Base-by-base conservation (phyloP, 2,329 filamentous ascomycete species). In the Pestalotiopsis sp. region DNA sequence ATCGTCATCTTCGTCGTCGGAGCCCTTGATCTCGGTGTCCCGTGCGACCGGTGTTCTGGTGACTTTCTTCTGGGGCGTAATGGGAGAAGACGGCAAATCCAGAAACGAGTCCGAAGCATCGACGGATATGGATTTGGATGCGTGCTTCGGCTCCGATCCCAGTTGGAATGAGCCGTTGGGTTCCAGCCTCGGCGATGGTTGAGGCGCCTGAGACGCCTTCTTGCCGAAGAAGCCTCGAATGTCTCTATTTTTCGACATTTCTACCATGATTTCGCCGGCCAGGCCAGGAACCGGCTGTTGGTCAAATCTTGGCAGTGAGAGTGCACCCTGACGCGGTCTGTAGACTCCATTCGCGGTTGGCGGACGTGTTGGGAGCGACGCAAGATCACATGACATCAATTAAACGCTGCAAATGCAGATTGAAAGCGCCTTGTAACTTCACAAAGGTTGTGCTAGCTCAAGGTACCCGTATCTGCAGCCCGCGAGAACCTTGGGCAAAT, bases 1-100 rank as follows among this genome's bases (percentile, higher is more conserved):
- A 63, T 87, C 87, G 12, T 86, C 86, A 31, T 87, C 87, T n/a
- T 92, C 91, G 11, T 92, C 91, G 74, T 95, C 93, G 0, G 93
- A 94, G 66, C 88, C 90, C 60, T 85, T 85, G 56, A 95, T 92
- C 67, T 91, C 81, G 13, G 88, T 79, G 73, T 88, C 83, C 77
- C 88, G 82, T 69, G 84, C 81, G 63, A 80, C 72, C 9, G 64
- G 71, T 69, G 72, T 52, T 64, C 74, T 75, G 58, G 73, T 61
- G 64, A 75, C 66, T 45, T 73, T 64, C 68, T 74, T 74, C 38
- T 68, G 69, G 2, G 76, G 77, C n/a, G 77, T 78, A 17, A 66
- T 73, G 45, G 76, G 76, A 31, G 75, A 76, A 68, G 75, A 76
- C 13, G 72, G 71, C 17, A 75, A 63, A 67, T 75, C 57, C 31